These are phyloP conservation scores for Prosopis cineraria DNA, from an alignment of 306 rosid species.

Conservation along the genomic window DNA sequence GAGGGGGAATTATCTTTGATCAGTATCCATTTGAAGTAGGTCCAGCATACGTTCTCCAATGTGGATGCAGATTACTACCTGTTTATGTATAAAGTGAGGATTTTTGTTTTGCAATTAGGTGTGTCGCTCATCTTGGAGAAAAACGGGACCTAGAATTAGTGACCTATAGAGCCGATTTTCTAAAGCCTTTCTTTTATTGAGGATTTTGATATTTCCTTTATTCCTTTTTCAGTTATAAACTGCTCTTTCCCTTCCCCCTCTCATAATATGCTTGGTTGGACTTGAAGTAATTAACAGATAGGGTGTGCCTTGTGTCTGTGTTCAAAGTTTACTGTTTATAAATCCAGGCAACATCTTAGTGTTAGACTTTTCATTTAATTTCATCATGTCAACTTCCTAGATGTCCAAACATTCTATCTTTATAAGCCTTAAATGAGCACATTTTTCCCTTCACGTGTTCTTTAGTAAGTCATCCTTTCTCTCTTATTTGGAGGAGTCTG, in stretches of 20 bases:
- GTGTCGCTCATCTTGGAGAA: background rate
- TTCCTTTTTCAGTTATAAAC: background rate
- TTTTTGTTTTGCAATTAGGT: background rate
- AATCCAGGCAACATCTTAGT: background rate
- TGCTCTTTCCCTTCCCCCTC: background rate
- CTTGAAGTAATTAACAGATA: too few relatives aligned
- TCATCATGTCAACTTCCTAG: background rate
- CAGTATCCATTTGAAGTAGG: background rate
- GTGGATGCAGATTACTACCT: background rate
- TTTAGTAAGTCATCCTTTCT: slow-evolving; percentile 3
- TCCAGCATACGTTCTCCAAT: background rate
- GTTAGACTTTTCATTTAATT: background rate
- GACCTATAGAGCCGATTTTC: background rate
- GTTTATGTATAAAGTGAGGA: slow-evolving; percentile 12
- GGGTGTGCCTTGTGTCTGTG: too few relatives aligned
- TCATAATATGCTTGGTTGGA: too few relatives aligned
- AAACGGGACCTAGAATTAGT: background rate
- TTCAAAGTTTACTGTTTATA: background rate
- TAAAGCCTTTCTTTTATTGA: background rate
- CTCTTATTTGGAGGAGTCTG: slow-evolving; percentile 26
- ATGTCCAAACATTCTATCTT: slow-evolving; percentile 19
- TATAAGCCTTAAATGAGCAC: background rate
- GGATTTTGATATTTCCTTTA: background rate
- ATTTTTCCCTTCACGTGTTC: slow-evolving; percentile 1
- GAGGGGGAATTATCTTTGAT: slow-evolving; percentile 6